Base-by-base conservation (phyloP, 495 filamentous ascomycete genomes). In the Aspergillus diversus region DNA sequence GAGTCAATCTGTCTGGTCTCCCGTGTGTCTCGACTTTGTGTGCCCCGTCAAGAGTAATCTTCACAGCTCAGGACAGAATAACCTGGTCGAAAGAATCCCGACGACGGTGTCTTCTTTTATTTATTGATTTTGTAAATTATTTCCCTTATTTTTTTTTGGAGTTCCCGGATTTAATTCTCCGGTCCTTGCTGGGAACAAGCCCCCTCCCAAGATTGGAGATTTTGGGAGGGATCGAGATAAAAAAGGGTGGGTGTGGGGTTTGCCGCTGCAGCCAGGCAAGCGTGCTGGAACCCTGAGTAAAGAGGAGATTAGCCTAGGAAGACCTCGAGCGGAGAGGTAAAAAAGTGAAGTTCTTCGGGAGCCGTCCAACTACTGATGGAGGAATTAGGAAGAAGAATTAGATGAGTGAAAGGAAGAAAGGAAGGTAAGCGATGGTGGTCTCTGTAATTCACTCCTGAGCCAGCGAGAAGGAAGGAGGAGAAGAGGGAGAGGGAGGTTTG, bases 171-270 rank as follows among this genome's bases (percentile, higher is more conserved):
- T 21, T 51, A 61, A 63, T 57, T 60, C 57, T 65, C 63, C 59
- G 60, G 48, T 63, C 67, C 67, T 69, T 69, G 67, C 67, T 66
- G 67, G 61, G 35, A 49, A 56, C 60, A 62, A 43, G 32, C 54
- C 55, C 61, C 47, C 47, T 63, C 37, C 57, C 49, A 58, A 53
- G 58, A 46, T 51, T 55, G 47, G 56, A 55, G 51, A 63, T 47
- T 33, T 46, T 57, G 59, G 49, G 55, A 68, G 58, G 52, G 57
- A 63, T 57, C 60, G 34, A 57, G 51, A 55, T 60, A 51, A 65
- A 80, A 75, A 61, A 84, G 71, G 66, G 78, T 80, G 42, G 86
- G 86, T 52, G 84, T 93, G 49, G 86, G 92, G 68, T 77, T 94
- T 66, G 60, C 63, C 65, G 69, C 74, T 75, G 74, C 74, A 69